Base-by-base conservation (phyloP, 2,329 filamentous ascomycete species). In the Fusarium poae region DNA sequence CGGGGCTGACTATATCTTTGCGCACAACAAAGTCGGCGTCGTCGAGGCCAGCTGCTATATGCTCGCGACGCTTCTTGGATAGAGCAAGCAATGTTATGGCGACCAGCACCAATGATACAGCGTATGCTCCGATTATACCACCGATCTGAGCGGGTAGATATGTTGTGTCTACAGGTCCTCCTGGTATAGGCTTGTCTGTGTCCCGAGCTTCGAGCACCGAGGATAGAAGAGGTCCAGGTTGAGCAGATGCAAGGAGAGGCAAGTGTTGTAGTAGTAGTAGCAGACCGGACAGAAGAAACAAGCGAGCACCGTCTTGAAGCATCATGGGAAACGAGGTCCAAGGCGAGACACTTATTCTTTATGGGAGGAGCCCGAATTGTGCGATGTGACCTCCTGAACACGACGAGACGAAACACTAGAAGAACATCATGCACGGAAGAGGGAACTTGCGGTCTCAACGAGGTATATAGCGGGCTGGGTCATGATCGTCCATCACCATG, bases 71-170 rank as follows among this genome's bases (percentile, higher is more conserved):
- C 62, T 78, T 83, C 77, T 84, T 88, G 53, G 85, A 81, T 10
- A 93, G 83, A 23, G 86, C 77, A 42, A 93, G 82, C 10, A 94
- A 82, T 46, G 88, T 81, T 34, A 88, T 82, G 72, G 92, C 90
- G 73, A 96, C 88, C 73, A 96, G 79, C 74, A 93, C 84, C 75
- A 97, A 85, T 35, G 89, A 92, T 64, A 93, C 79, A 61, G 94
- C 85, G 87, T 97, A 97, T 62, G 92, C 90, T 65, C 90, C 93
- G 62, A 95, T 86, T 63, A 98, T 92, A 70, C 90, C 93, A 68
- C 92, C 91, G 72, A 97, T 90, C 79, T 97, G 91, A 62, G 89
- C 90, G 20, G 94, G 93, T 23, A 97, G 87, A 57, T 91, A 88
- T 20, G 85, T 80, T 67, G 82, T 82, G 77, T 94, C 83, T 49